These are phyloP conservation scores for Lachnellula subtilissima DNA, from an alignment of 2,329 filamentous ascomycete genomes.

Conservation along the genomic window DNA sequence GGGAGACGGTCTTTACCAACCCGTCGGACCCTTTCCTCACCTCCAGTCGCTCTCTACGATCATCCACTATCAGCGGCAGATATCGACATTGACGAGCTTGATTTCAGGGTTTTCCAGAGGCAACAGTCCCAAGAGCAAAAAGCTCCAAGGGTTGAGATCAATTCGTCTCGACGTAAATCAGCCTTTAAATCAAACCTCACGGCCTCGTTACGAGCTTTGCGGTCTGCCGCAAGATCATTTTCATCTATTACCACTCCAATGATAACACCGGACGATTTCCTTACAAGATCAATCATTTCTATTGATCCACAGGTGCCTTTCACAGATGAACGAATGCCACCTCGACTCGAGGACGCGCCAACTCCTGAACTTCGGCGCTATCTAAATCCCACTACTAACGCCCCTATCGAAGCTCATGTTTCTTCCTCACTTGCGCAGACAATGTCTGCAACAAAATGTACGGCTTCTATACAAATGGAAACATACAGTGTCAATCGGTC, in stretches of 20 bases:
- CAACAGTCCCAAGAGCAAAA: slow-evolving; percentile 13
- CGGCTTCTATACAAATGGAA: slow-evolving; percentile 67
- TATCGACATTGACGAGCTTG: slow-evolving; percentile 41
- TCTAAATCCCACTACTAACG: slow-evolving; percentile 56
- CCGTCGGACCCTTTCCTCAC: slow-evolving; percentile 48
- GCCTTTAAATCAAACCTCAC: slow-evolving; percentile 67
- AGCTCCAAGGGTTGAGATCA: slow-evolving; percentile 3
- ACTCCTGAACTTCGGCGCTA: slow-evolving; percentile 63
- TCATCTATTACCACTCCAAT: slow-evolving; percentile 59
- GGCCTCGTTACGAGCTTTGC: slow-evolving; percentile 57
- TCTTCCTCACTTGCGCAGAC: slow-evolving; percentile 32
- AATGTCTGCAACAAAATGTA: slow-evolving; percentile 43
- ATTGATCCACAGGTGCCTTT: slow-evolving; percentile 63
- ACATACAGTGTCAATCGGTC: slow-evolving; percentile 49
- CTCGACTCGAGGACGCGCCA: slow-evolving; percentile 57
- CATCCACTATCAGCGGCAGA: slow-evolving; percentile 45
- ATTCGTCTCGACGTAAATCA: slow-evolving; percentile 25
- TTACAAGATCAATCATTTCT: slow-evolving; percentile 63
- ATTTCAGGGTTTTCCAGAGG: slow-evolving; percentile 44
- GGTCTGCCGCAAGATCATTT: slow-evolving; percentile 59
- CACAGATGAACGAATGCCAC: slow-evolving; percentile 62
- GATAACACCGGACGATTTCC: slow-evolving; percentile 61
- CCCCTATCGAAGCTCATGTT: slow-evolving; percentile 39
- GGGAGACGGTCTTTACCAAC: slow-evolving; percentile 40
- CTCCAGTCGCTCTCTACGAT: slow-evolving; percentile 45